Evolutionary conservation across 495 filamentous ascomycete genomes (phyloP), one percentile per base, ranked within the genome.

Genomic region (Xylaria cubensis): DNA sequence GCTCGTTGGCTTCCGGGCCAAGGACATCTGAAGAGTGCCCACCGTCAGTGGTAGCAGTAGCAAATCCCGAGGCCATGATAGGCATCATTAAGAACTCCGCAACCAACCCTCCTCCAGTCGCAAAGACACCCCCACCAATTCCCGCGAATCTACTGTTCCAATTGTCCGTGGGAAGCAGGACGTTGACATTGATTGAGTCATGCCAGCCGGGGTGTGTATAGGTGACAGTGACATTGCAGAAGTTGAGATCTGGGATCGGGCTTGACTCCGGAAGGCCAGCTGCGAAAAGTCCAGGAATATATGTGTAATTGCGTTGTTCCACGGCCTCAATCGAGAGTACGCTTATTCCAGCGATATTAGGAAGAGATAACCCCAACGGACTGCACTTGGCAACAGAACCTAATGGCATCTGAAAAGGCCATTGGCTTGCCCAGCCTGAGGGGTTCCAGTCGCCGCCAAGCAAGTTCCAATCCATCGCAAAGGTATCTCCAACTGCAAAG

Each of bases 91-190:
- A 75, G 4, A 50, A 63, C 34, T 68, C 66, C 1, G 67, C 26
- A 19, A 74, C 66, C 39, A 34, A 36, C 21, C 61, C 69, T 0
- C 69, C 59, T 4, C 83, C 82, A 13, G 82, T 80, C 12, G 66
- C 66, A 41, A 72, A 89, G 5, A 82, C 85, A 5, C 79, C 83
- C 0, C 87, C 86, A 8, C 87, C 86, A 17, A 84, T 48, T 13
- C 75, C 81, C 55, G 81, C 76, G 24, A 87, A 74, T 3, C 82
- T 74, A 3, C 74, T 79, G 62, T 87, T 87, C 85, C 84, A 87
- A 39, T 4, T 53, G 9, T 78, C 64, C 5, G 79, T 55, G 0
- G 84, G 85, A 0, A 88, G 78, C 76, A 80, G 82, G 8, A 82
- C 70, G 36, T 80, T 71, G 15, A 80, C 80, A 26, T 72, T 67